These are phyloP conservation scores for Erythrophleum ivorense DNA, from an alignment of 331 rosid genomes.

Conservation along the genomic window DNA sequence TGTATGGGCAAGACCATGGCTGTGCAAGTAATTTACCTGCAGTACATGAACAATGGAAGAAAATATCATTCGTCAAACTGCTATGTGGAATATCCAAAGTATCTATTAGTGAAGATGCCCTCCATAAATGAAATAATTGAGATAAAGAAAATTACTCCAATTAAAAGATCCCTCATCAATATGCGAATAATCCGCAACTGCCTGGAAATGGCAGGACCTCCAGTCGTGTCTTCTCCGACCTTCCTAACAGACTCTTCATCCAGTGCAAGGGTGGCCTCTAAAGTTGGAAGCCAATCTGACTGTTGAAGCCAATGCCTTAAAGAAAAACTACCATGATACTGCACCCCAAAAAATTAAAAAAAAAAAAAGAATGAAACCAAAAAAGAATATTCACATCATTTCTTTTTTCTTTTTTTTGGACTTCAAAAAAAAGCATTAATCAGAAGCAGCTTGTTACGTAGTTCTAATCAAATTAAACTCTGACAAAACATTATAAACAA, in stretches of 20 bases:
- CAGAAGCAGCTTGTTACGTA: neutral
- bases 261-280: constrained; percentile 97
- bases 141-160: constrained; percentile 65
- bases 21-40: constrained; percentile 95
- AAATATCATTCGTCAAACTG: constrained; percentile 36
- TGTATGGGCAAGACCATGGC: constrained; percentile 98
- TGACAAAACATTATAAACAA: constrained; percentile 26
- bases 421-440: neutral
- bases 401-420: neutral
- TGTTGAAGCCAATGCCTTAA: constrained; percentile 96
- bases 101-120: constrained; percentile 8
- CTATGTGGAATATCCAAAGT: constrained; percentile 2
- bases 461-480: neutral
- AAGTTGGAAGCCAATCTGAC: constrained; percentile 97
- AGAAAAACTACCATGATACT: constrained; percentile 99
- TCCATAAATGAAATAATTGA: constrained; percentile 16
- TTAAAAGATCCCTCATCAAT: constrained; percentile 97
- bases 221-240: constrained; percentile 87
- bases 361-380: neutral
- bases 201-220: constrained; percentile 95
- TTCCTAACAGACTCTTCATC: constrained; percentile 93
- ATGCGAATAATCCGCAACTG: constrained; percentile 79
- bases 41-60: constrained; percentile 40
- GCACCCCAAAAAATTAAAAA: constrained; percentile 35
- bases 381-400: neutral